Conservation (phyloP, 176 grass and related monocot species). For the Triticum monococcum region DNA sequence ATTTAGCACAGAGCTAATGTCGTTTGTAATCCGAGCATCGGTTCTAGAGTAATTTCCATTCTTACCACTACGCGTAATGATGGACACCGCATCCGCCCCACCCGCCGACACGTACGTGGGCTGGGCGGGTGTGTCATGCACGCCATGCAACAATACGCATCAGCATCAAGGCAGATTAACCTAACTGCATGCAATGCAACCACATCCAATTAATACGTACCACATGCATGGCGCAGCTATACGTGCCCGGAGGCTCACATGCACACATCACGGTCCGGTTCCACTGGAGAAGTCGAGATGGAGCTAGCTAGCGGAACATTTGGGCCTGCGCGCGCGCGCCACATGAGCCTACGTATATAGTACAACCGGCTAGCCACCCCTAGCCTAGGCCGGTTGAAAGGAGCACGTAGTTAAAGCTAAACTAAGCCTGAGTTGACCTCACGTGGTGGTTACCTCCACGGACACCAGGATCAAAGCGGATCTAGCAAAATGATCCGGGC, state of each 20-base stretch:
- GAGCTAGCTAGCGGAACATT: background rate
- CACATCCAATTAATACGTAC: background rate
- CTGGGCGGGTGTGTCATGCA: background rate
- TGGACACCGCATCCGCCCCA: background rate
- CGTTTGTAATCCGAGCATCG: no score
- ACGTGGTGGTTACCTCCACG: background rate
- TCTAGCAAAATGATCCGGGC: background rate
- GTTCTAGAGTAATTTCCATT: background rate
- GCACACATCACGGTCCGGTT: background rate
- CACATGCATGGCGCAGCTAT: background rate
- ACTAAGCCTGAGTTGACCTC: conserved; percentile 4
- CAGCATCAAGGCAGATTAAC: background rate
- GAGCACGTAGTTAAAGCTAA: background rate
- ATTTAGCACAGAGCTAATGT: no score
- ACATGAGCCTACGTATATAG: background rate
- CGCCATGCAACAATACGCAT: background rate
- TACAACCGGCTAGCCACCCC: background rate
- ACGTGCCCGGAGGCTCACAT: background rate
- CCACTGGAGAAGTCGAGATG: no score
- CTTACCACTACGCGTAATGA: background rate
- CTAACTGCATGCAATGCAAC: background rate
- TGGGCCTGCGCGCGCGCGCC: background rate
- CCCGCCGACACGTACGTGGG: background rate
- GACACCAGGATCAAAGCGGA: conserved; percentile 11
- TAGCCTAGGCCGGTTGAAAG: background rate